Base-by-base conservation (phyloP, 139 green algal species). In the Pseudopediastrum boryanum region DNA sequence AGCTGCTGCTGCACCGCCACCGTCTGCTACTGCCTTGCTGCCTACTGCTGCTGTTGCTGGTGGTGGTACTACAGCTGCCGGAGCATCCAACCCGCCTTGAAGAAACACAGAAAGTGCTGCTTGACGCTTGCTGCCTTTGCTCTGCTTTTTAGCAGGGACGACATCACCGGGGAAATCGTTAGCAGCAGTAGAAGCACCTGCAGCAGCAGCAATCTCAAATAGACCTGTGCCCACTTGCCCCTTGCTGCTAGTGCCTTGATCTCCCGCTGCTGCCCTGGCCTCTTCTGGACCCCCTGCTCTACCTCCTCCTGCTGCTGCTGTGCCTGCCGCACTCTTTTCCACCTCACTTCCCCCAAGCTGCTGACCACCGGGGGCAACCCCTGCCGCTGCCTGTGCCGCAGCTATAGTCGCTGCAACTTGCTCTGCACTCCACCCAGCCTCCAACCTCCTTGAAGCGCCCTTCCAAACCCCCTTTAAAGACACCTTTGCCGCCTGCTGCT, bases 401-500 rank as follows among this genome's bases (percentile, higher is more conserved):
- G 21, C 2, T 38, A 71, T 41, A 64, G 77, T 5, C n/a, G 63
- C 46, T 67, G 33, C n/a, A 62, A 83, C 70, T 44, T 89, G 83
- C 2, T 58, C 36, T 29, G 66, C 10, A 4, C 21, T 23, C 25
- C 25, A 9, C 16, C 77, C 77, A n/a, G 66, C 54, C 2, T 29
- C 31, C 43, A 83, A 46, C 66, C 82, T 75, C 25, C 77, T 58
- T 59, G 94, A 59, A 1, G 85, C 89, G 25, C 89, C 86, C 25
- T 69, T 2, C 23, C 95, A 54, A 21, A 85, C 79, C 2, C 71
- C 81, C 31, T 82, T 78, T 51, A 89, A 67, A 4, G 81, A 56
- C 38, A 95, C 9, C 72, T 97, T 97, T 44, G 84, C 88, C 2
- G 64, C 62, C 86, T 98, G 94, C 87, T 97, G 93, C 10, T 80